These are phyloP conservation scores for Sporothrix brunneoviolacea DNA, from an alignment of 2,329 filamentous ascomycete species.

Conservation along the genomic window DNA sequence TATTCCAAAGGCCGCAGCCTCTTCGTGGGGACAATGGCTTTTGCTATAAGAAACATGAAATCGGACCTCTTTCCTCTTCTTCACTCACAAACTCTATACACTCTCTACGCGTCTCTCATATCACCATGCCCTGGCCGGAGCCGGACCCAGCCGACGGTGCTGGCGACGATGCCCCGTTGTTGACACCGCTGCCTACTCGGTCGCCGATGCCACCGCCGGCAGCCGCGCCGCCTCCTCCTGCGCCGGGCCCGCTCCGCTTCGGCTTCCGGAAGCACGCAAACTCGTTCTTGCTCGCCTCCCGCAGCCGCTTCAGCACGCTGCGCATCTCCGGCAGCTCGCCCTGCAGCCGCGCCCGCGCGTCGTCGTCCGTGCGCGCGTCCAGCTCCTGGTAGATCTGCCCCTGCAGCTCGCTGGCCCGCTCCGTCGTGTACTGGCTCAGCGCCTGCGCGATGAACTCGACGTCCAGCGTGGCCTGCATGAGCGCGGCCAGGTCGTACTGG, in stretches of 20 bases:
- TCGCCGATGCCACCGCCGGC: neutral
- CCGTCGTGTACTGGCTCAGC: constrained; percentile 79
- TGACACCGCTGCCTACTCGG: neutral
- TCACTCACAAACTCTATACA: too few species aligned
- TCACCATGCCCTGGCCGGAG: too few species aligned
- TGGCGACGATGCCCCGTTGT: constrained; percentile 1
- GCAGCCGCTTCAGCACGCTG: constrained; percentile 72
- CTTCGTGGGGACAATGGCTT: too few species aligned
- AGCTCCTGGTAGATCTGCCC: constrained; percentile 82
- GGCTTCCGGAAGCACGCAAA: constrained; percentile 78
- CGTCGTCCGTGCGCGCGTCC: constrained; percentile 82
- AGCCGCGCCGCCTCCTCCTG: neutral
- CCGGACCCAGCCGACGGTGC: neutral
- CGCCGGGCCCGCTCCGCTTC: constrained; percentile 31
- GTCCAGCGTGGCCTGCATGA: constrained; percentile 96
- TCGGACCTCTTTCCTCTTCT: too few species aligned
- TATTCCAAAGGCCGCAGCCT: too few species aligned
- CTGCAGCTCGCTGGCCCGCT: constrained; percentile 73
- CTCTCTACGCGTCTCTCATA: too few species aligned
- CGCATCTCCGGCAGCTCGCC: constrained; percentile 86
- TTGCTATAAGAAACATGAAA: too few species aligned
- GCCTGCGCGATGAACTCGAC: constrained; percentile 97
- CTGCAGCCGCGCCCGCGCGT: constrained; percentile 72
- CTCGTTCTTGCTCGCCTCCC: constrained; percentile 75
- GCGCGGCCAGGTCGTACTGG: constrained; percentile 64